phyloP scores from a whole-genome alignment of 202 grass and related monocot genomes.

The Bolboschoenoplectus hybrid region DNA sequence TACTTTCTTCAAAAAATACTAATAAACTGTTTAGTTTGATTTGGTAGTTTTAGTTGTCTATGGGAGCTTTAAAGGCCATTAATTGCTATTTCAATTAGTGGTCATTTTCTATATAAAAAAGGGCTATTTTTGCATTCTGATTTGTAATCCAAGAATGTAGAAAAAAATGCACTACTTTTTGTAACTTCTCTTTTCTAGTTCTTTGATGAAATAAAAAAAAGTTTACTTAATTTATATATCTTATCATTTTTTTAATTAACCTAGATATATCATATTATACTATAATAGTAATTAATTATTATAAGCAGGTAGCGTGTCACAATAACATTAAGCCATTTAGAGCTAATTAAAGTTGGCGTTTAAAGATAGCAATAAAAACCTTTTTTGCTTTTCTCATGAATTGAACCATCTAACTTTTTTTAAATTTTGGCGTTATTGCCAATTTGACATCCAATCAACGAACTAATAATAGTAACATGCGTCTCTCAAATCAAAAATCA shows the following conservation, averaged over 20 bases:
- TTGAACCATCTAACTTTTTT: background rate
- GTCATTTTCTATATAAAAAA: background rate
- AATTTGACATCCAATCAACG: background rate
- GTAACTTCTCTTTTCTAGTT: background rate
- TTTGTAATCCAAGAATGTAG: background rate
- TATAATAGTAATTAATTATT: background rate
- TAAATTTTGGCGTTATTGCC: background rate
- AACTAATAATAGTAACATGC: background rate
- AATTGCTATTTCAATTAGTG: background rate
- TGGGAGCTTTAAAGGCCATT: background rate
- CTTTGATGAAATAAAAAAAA: background rate
- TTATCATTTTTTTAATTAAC: background rate
- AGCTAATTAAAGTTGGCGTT: background rate
- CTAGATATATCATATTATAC: background rate
- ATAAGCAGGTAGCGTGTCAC: background rate
- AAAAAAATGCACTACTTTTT: background rate
- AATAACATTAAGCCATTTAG: constrained; percentile 27
- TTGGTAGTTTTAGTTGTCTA: background rate
- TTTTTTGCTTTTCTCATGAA: constrained; percentile 2
- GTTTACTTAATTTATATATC: background rate
- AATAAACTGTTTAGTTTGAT: background rate
- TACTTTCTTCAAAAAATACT: background rate
- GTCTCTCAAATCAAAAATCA: background rate
- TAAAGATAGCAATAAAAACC: background rate
- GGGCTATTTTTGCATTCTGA: background rate